phyloP scores from a whole-genome alignment of 1,139 yeast species.

The Pichia sp. region DNA sequence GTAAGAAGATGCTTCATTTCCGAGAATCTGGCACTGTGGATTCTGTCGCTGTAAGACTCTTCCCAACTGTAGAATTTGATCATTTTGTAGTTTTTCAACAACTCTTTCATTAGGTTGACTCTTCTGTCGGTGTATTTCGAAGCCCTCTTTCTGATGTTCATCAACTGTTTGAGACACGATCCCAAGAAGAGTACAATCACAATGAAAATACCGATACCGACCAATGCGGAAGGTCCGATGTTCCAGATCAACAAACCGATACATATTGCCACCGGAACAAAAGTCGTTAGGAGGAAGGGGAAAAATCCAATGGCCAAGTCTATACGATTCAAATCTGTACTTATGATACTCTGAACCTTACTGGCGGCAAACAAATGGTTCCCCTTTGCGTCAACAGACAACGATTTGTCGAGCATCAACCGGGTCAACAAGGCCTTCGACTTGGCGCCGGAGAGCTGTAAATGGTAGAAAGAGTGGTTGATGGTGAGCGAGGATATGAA shows the following conservation, averaged over 20 bases:
- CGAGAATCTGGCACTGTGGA: conserved; percentile 36
- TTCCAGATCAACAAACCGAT: conserved; percentile 63
- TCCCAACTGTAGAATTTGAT: conserved; percentile 52
- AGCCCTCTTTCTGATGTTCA: conserved; percentile 42
- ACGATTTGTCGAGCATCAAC: conserved; percentile 59
- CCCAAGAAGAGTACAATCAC: conserved; percentile 32
- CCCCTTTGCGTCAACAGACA: conserved; percentile 55
- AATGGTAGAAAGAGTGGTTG: conserved; percentile 57
- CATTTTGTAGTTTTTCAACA: conserved; percentile 42
- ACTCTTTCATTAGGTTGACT: conserved; percentile 42
- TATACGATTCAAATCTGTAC: conserved; percentile 72
- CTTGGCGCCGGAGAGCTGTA: conserved; percentile 64
- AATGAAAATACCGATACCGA: conserved; percentile 56
- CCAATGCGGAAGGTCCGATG: conserved; percentile 67
- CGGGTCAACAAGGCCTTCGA: conserved; percentile 60
- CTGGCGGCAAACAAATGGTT: conserved; percentile 61
- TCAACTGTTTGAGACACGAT: conserved; percentile 36
- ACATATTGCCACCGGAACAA: conserved; percentile 51
- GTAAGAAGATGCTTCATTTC: conserved; percentile 41
- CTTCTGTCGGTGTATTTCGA: conserved; percentile 43
- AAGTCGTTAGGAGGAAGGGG: conserved; percentile 62
- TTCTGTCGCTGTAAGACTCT: conserved; percentile 39
- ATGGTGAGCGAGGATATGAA: conserved; percentile 45
- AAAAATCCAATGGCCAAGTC: conserved; percentile 71
- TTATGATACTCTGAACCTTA: conserved; percentile 65